Conservation (phyloP, 1,284 basidiomycete genomes). For the Irpex sp. region DNA sequence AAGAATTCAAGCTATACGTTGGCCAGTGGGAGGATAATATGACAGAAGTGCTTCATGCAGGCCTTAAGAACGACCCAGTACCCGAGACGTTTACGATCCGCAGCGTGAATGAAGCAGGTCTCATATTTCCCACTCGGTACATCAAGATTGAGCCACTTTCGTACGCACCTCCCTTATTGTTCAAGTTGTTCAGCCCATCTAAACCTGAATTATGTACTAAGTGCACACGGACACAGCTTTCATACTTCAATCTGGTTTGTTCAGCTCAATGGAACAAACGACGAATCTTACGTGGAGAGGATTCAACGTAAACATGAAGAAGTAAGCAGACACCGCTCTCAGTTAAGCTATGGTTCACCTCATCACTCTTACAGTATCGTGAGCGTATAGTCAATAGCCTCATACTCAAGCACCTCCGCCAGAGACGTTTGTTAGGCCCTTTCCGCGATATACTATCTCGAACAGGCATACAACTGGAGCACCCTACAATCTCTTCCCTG, state of each 20-base stretch:
- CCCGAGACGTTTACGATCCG: slow-evolving; percentile 62
- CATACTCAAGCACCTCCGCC: slow-evolving; percentile 77
- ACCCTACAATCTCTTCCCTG: slow-evolving; percentile 66
- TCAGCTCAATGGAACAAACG: slow-evolving; percentile 52
- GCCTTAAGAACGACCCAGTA: slow-evolving; percentile 60
- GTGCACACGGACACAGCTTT: slow-evolving; percentile 66
- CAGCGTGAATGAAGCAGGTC: slow-evolving; percentile 48
- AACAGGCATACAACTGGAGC: slow-evolving; percentile 59
- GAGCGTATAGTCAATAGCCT: slow-evolving; percentile 64
- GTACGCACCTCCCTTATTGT: slow-evolving; percentile 37
- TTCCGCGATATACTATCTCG: slow-evolving; percentile 59
- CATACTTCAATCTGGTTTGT: slow-evolving; percentile 79
- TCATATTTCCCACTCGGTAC: slow-evolving; percentile 60
- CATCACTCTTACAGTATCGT: slow-evolving; percentile 43
- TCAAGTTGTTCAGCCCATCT: not conserved
- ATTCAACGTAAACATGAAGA: slow-evolving; percentile 53
- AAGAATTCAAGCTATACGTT: slow-evolving; percentile 70
- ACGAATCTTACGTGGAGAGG: slow-evolving; percentile 50
- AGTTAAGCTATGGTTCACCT: not conserved
- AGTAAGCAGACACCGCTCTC: slow-evolving; percentile 35
- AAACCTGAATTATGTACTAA: slow-evolving; percentile 5
- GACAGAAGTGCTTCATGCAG: slow-evolving; percentile 54
- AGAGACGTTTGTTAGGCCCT: slow-evolving; percentile 67
- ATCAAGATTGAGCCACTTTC: slow-evolving; percentile 72
- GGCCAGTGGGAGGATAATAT: slow-evolving; percentile 62